A percentile compares a stretch with the other conserved stretches of the same genome.
These are phyloP conservation scores for Saccharomyces cerevisiae DNA, from an alignment of 805 yeast species.

Conservation along the genomic window DNA sequence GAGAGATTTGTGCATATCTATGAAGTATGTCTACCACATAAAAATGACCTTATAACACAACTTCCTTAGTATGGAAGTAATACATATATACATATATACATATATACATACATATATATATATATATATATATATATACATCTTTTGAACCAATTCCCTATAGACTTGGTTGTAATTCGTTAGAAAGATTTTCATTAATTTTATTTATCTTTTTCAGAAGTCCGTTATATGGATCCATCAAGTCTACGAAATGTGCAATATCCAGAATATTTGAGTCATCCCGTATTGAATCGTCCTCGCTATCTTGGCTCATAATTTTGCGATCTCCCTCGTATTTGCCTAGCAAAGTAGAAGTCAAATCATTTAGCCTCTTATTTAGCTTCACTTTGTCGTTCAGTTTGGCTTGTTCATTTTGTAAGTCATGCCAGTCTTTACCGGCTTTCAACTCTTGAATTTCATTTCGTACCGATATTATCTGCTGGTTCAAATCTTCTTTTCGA, in stretches of 20 bases:
- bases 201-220: conserved; percentile 10
- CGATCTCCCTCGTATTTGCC: conserved; percentile 1
- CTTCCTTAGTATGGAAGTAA: not conserved
- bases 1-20: not conserved
- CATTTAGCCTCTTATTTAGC: conserved; percentile 10
- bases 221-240: conserved; percentile 17
- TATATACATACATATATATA: too few relatives aligned
- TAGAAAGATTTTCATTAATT: conserved; percentile 6
- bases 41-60: not conserved
- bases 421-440: conserved; percentile 12
- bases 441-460: conserved; percentile 9
- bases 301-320: not conserved
- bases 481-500: conserved; percentile 12
- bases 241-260: conserved; percentile 4
- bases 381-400: conserved; percentile 9
- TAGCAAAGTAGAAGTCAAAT: conserved; percentile 6
- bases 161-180: not conserved
- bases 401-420: conserved; percentile 11
- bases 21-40: not conserved
- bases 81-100: not conserved
- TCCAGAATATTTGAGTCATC: conserved; percentile 4
- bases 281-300: not conserved
- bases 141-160: conserved; percentile 1
- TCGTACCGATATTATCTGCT: conserved; percentile 11
- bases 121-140: not conserved